A percentile compares a stretch with the other conserved stretches of the same genome.
Conservation (phyloP, 2,329 filamentous ascomycete species). For the Colletotrichum eleusines region DNA sequence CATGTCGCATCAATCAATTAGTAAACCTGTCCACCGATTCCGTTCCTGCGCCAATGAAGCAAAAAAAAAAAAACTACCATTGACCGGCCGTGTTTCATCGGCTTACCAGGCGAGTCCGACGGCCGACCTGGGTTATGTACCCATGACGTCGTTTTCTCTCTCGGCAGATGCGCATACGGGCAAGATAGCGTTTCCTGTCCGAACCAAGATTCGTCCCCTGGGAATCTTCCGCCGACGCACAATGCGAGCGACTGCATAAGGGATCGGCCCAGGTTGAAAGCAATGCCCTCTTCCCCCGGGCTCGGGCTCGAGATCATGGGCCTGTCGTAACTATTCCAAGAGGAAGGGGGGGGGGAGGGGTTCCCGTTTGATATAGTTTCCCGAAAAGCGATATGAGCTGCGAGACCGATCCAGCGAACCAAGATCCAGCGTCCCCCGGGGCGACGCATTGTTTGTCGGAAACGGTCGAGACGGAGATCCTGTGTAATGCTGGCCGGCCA, state of each 20-base stretch:
- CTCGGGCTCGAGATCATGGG: neutral
- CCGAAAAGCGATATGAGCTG: too few species aligned
- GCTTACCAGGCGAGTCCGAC: neutral
- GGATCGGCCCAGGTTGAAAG: neutral
- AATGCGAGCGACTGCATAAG: neutral
- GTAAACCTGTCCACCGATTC: neutral
- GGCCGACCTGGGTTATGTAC: neutral
- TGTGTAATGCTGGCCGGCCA: neutral
- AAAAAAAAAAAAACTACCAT: rapidly evolving
- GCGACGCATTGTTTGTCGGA: neutral
- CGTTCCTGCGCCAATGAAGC: rapidly evolving
- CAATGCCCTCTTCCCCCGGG: too few species aligned
- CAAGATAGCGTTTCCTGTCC: neutral
- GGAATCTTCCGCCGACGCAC: neutral
- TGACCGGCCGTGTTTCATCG: neutral
- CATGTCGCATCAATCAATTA: neutral
- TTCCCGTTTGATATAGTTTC: neutral
- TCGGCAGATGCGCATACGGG: neutral
- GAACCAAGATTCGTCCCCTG: neutral
- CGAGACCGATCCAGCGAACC: neutral
- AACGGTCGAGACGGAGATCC: neutral
- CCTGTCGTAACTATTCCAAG: too few species aligned
- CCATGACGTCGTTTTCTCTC: neutral
- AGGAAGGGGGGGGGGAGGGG: too few species aligned
- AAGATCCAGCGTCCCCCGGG: neutral